Evolutionary conservation across 805 yeast species (phyloP).

Genomic region (Wickerhamiella kurtzmanii): DNA sequence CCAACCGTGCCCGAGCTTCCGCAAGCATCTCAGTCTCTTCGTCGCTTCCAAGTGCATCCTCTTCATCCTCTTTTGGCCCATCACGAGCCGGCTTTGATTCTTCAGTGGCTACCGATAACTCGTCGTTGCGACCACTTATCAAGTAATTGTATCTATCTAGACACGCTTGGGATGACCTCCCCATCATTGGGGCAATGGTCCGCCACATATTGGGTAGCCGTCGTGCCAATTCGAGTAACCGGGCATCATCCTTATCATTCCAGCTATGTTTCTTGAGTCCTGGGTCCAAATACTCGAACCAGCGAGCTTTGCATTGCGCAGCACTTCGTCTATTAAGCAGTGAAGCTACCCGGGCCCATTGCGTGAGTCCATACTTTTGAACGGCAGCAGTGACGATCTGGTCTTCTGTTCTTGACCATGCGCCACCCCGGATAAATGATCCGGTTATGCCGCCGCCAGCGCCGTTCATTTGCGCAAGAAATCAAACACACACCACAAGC

Average conservation of each 20-base stretch:
- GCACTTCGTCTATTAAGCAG: slow-evolving; percentile 75
- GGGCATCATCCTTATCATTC: slow-evolving; percentile 64
- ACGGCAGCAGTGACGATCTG: slow-evolving; percentile 84
- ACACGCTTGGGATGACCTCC: slow-evolving; percentile 77
- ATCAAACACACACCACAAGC: no score
- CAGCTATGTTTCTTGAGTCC: slow-evolving; percentile 49
- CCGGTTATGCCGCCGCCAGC: slow-evolving; percentile 26
- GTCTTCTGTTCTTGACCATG: slow-evolving; percentile 77
- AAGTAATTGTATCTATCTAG: slow-evolving; percentile 70
- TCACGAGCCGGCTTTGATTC: slow-evolving; percentile 20
- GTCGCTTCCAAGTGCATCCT: slow-evolving; percentile 23
- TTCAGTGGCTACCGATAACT: background rate
- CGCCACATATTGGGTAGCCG: slow-evolving; percentile 90
- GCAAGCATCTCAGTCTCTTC: slow-evolving; percentile 72
- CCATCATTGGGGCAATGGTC: slow-evolving; percentile 66
- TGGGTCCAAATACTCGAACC: slow-evolving; percentile 85
- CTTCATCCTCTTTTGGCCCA: slow-evolving; percentile 21
- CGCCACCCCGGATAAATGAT: slow-evolving; percentile 72
- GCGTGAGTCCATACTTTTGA: slow-evolving; percentile 82
- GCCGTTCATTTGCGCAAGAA: no score
- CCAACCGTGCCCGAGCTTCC: slow-evolving; percentile 87
- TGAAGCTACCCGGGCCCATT: slow-evolving; percentile 89
- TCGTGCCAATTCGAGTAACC: slow-evolving; percentile 50
- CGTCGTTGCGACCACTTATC: slow-evolving; percentile 33
- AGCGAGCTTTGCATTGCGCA: slow-evolving; percentile 80